Base-by-base conservation (phyloP, 1,284 basidiomycete genomes). In the Pseudozyma hubeiensis region DNA sequence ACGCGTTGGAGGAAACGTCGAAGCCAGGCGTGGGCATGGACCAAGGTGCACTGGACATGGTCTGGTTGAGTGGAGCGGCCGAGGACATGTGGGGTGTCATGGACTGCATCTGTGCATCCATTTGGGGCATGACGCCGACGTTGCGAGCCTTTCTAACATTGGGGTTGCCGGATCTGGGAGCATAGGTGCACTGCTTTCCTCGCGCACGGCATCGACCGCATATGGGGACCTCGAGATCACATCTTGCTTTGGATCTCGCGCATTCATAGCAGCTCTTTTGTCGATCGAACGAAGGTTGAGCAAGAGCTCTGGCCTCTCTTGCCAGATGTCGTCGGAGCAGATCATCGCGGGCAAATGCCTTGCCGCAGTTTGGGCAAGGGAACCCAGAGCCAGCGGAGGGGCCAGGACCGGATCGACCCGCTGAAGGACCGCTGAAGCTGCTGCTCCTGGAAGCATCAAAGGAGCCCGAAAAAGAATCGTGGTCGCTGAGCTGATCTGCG, bases 211-310 rank as follows among this genome's bases (percentile, higher is more conserved):
- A 81, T 54, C 79, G 68, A 16, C 79, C 78, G 48, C 79, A 81
- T 1, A 76, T 58, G 8, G 79, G 79, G 1, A 81, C 78, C 31
- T 81, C 79, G 46, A 81, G 69, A 52, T 81, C 79, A 54, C 79
- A 81, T 33, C 79, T 59, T 24, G 79, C 79, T 58, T 81, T 81
- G 53, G 72, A 76, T 9, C 72, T 48, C 4, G 78, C 77, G 53
- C 79, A 81, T 46, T 79, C 78, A 46, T 75, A 74, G 53, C 79
- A 81, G 53, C 69, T 74, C 69, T 81, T 81, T 39, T 81, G 79
- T 17, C 79, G 64, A 48, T 80, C 78, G 31, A 78, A 68, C 1
- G 68, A 66, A 5, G 79, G 79, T 37, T 80, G 78, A 30, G 77
- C 71, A 7, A 67, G 55, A 1, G 79, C 76, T 41, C 79, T 60